Conservation (phyloP, 305 asterid genomes). For the Fraxinus platypoda region DNA sequence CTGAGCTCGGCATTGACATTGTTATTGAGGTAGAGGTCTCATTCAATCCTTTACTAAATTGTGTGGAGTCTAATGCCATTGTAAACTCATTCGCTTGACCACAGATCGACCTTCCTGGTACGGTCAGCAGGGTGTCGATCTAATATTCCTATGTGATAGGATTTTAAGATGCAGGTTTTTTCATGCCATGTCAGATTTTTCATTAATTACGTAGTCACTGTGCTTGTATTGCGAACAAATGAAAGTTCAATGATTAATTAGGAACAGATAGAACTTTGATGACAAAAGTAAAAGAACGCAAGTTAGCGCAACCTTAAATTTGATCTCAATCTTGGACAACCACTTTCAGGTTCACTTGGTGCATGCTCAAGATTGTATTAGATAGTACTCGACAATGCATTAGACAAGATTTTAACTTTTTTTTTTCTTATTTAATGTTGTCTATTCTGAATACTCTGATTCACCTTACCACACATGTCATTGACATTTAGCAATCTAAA, state of each 20-base stretch:
- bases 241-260: neutral
- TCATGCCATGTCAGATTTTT: neutral
- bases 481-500: neutral
- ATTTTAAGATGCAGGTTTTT: neutral
- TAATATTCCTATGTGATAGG: neutral
- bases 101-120: neutral
- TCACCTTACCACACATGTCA: neutral
- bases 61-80: neutral
- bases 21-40: slow-evolving; percentile 69
- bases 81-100: neutral
- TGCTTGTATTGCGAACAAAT: neutral
- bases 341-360: neutral
- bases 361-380: neutral
- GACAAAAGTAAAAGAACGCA: neutral
- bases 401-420: neutral
- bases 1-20: slow-evolving; percentile 89
- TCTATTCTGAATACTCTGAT: neutral
- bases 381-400: neutral
- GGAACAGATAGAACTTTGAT: neutral
- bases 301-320: neutral
- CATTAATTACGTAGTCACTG: neutral
- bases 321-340: neutral
- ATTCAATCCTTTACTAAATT: neutral
- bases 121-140: neutral
- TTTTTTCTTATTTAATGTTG: neutral